Evolutionary conservation across 2,329 filamentous ascomycete genomes (phyloP).

Genomic region (Calonectria fujianensis): DNA sequence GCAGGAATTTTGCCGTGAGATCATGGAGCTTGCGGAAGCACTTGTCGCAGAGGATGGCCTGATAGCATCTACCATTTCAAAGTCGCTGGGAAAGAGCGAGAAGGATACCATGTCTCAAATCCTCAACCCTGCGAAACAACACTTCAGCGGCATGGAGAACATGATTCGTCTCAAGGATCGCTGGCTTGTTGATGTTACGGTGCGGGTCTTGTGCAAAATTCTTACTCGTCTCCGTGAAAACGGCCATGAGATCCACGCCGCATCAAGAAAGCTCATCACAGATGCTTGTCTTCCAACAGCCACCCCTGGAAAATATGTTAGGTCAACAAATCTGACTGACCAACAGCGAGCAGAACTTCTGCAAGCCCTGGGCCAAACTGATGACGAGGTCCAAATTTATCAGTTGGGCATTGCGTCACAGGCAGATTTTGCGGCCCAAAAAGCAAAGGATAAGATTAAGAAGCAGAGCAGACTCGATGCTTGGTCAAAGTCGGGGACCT

Average conservation of each 20-base stretch:
- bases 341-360: slow-evolving; percentile 90
- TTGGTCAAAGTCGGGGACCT: slow-evolving; percentile 73
- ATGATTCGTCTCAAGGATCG: slow-evolving; percentile 94
- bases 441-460: slow-evolving; percentile 63
- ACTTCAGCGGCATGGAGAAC: slow-evolving; percentile 83
- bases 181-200: slow-evolving; percentile 88
- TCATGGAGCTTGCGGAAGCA: slow-evolving; percentile 93
- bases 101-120: slow-evolving; percentile 63
- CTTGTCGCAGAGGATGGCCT: slow-evolving; percentile 91
- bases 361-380: slow-evolving; percentile 76
- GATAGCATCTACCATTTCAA: slow-evolving; percentile 80
- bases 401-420: slow-evolving; percentile 60
- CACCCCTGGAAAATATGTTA: slow-evolving; percentile 71
- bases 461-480: slow-evolving; percentile 77
- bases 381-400: slow-evolving; percentile 72
- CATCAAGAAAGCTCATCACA: slow-evolving; percentile 76
- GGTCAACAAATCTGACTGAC: slow-evolving; percentile 86
- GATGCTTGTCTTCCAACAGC: slow-evolving; percentile 78
- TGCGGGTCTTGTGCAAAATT: slow-evolving; percentile 89
- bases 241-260: slow-evolving; percentile 80
- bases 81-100: slow-evolving; percentile 59
- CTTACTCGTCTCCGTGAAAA: slow-evolving; percentile 87
- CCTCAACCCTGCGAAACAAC: slow-evolving; percentile 63
- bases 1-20: slow-evolving; percentile 94
- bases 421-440: slow-evolving; percentile 46